Percentiles rank a stretch among this genome's conserved stretches.
These are phyloP conservation scores for Tulasnella sp. DNA, from an alignment of 768 basidiomycete genomes.

Conservation along the genomic window DNA sequence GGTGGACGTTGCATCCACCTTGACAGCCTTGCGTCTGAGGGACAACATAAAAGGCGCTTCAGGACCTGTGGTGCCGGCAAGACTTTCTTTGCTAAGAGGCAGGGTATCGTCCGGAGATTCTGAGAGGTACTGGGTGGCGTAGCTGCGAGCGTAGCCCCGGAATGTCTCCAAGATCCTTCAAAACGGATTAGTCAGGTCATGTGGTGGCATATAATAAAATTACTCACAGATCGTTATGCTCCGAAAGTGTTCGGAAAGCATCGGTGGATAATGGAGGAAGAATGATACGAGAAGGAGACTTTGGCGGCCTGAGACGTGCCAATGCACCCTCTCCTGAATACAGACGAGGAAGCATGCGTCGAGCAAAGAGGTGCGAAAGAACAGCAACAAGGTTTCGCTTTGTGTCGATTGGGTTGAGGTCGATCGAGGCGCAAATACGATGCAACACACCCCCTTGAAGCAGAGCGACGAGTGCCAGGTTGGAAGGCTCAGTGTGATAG, in stretches of 20 bases:
- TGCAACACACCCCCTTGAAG: conserved; percentile 64
- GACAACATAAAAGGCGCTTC: conserved; percentile 42
- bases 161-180: conserved; percentile 55
- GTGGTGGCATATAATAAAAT: neutral
- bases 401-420: conserved; percentile 48
- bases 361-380: conserved; percentile 67
- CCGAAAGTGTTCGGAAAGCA: conserved; percentile 50
- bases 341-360: conserved; percentile 56
- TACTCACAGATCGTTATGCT: conserved; percentile 51
- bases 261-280: conserved; percentile 54
- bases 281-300: conserved; percentile 60
- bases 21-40: conserved; percentile 39
- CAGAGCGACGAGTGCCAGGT: conserved; percentile 64
- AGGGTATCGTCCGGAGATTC: conserved; percentile 48
- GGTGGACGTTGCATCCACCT: conserved; percentile 54
- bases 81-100: conserved; percentile 51
- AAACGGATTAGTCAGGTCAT: neutral
- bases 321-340: conserved; percentile 49
- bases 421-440: conserved; percentile 51
- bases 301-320: conserved; percentile 44
- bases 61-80: conserved; percentile 36
- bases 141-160: conserved; percentile 57
- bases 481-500: conserved; percentile 67
- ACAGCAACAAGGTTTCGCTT: conserved; percentile 57
- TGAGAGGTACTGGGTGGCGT: conserved; percentile 47